Evolutionary conservation across 176 grass and related monocot genomes (phyloP), one percentile per base, ranked within the genome.

Genomic region (Stipa capillata): DNA sequence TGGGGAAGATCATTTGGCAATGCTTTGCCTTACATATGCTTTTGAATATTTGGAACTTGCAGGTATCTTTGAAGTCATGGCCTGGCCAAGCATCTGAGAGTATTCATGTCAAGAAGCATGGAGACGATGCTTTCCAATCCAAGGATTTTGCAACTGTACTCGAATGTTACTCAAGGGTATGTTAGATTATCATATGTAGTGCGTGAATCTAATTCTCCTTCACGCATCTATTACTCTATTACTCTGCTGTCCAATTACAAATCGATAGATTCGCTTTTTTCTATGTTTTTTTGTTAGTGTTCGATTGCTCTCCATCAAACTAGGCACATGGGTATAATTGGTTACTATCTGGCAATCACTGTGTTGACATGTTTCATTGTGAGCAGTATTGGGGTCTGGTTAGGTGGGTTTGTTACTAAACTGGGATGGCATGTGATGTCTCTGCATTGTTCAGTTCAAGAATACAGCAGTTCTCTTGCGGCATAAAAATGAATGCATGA

Each of bases 161-260:
- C n/a, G 72, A 84, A 15, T 94, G 78, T 59, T 94, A 97, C 52
- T 87, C 84, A 79, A 87, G 88, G 91, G 94, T 97, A 88, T 65
- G 51, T 43, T 66, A 47, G 13, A 48, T 31, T 80, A 61, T 36
- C 27, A 72, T 36, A 27, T 48, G 49, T 8, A 12, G 31, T 60
- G 18, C 0, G 65, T 29, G 27, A 63, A 56, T 56, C n/a, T 42
- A 65, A 76, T 36, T 81, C 40, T 56, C 37, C 37, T 63, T 72
- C 27, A 43, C 25, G 16, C 44, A 66, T 45, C 24, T 37, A 45
- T 72, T n/a, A 41, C 9, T 28, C 34, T 35, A 18, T 6, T 60
- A 42, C 35, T 43, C 31, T 47, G 49, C 6, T 11, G 84, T 83
- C 44, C 81, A 96, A 81, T 6, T 14, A 69, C 18, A 40, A 10